These are phyloP conservation scores for Castanea crenata DNA, from an alignment of 306 rosid species.

Conservation along the genomic window DNA sequence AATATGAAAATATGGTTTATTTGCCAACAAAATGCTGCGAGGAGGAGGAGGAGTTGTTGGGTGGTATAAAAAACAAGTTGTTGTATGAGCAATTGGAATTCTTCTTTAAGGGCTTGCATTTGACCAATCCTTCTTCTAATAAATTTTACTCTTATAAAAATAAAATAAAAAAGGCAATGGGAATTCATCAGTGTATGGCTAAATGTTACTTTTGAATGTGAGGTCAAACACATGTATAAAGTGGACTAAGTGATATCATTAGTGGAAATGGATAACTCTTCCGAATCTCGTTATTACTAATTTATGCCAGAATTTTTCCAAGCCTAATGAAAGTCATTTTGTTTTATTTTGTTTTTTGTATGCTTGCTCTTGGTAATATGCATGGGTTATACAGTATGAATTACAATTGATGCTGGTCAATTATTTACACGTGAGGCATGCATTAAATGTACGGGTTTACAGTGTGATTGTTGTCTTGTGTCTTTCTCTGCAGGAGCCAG, in stretches of 20 bases:
- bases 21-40: not conserved
- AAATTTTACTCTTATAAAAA: too few relatives aligned
- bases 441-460: slow-evolving; percentile 3
- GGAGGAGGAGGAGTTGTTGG: not conserved
- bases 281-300: not conserved
- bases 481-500: slow-evolving; percentile 76
- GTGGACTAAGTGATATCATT: not conserved
- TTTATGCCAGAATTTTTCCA: not conserved
- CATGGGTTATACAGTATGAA: not conserved
- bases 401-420: slow-evolving; percentile 5
- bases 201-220: not conserved
- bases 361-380: slow-evolving; percentile 4
- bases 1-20: not conserved
- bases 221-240: not conserved
- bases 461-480: slow-evolving; percentile 6
- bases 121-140: too few relatives aligned
- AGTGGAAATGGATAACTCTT: not conserved
- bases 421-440: slow-evolving; percentile 9
- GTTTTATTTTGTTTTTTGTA: not conserved
- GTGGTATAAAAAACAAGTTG: not conserved
- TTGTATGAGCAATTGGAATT: not conserved
- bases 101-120: too few relatives aligned
- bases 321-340: not conserved
- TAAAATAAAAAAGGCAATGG: too few relatives aligned
- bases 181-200: not conserved